Base-by-base conservation (phyloP, 2,329 filamentous ascomycete species). In the Hansfordia pulvinata region DNA sequence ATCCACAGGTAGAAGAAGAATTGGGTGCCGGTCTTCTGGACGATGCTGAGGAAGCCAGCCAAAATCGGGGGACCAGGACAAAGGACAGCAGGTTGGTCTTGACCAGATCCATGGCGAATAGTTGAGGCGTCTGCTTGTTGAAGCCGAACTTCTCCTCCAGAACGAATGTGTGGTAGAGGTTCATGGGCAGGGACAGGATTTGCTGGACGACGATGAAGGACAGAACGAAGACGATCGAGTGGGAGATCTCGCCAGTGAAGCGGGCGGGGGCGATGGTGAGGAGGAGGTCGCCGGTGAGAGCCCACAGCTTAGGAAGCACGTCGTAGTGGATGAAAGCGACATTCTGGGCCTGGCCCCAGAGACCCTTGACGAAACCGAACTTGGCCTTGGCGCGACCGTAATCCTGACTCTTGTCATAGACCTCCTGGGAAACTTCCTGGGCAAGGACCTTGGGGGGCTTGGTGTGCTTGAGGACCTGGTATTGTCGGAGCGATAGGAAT, bases 1-100 rank as follows among this genome's bases (percentile, higher is more conserved):
- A 90, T 58, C 86, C 88, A 98, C 30, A 98, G 73, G 52, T 94
- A 98, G 61, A 92, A 93, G 66, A 96, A 94, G 67, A 98, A 98
- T 48, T 77, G 72, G 48, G 79, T 82, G 38, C 90, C 90, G 9
- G 92, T 94, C 59, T 80, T 82, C 56, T 93, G 78, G 44, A 98
- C 79, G 48, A 98, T 98, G 52, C 81, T 73, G 45, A 96, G 69
- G 63, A 98, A 92, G 21, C 77, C 90, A 38, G 83, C 81, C 35
- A 94, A 79, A 40, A 98, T 78, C 1, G 92, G 90, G 27, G 84
- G 76, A 33, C 83, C 32, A 98, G 68, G 25, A 72, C 74, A 39
- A 92, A 65, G 27, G 76, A 73, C 32, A 98, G 69, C 40, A 82
- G 65, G 52, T 93, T 85, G 17, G 78, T 76, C 66, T 98, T 98